These are phyloP conservation scores for Colletotrichum sp. DNA, from an alignment of 2,329 filamentous ascomycete genomes.

Conservation along the genomic window DNA sequence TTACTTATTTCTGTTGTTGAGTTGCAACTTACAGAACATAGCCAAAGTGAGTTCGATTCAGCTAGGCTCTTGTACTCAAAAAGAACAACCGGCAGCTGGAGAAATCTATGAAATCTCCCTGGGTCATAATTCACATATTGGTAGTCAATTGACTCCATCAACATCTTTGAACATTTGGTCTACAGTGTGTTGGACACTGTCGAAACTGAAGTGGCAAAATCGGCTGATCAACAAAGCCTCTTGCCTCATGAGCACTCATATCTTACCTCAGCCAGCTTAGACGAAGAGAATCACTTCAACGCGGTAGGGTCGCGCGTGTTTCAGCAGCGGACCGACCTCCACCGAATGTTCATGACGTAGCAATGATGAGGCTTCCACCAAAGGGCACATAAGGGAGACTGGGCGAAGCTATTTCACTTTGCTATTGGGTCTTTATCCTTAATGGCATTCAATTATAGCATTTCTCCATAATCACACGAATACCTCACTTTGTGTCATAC, in stretches of 20 bases:
- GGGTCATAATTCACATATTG: not conserved
- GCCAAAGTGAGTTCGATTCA: not conserved
- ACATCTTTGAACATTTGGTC: not conserved
- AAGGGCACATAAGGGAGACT: not conserved
- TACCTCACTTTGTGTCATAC: not conserved
- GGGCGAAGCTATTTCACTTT: not conserved
- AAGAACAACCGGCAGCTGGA: no score
- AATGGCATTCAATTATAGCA: not conserved
- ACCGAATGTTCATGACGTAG: not conserved
- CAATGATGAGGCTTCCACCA: not conserved
- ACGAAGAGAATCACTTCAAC: not conserved
- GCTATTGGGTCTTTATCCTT: not conserved
- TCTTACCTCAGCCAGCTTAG: not conserved
- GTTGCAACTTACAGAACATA: accelerated
- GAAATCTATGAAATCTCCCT: not conserved
- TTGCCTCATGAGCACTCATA: not conserved
- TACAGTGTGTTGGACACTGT: not conserved
- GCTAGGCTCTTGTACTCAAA: no score
- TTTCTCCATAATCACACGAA: not conserved
- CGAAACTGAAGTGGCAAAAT: not conserved
- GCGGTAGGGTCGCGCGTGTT: not conserved
- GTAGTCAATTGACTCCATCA: not conserved
- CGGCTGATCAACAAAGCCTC: not conserved
- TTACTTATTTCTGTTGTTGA: accelerated
- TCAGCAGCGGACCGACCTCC: not conserved